phyloP scores from a whole-genome alignment of 2,329 filamentous ascomycete species.

The Emmonsia crescens region DNA sequence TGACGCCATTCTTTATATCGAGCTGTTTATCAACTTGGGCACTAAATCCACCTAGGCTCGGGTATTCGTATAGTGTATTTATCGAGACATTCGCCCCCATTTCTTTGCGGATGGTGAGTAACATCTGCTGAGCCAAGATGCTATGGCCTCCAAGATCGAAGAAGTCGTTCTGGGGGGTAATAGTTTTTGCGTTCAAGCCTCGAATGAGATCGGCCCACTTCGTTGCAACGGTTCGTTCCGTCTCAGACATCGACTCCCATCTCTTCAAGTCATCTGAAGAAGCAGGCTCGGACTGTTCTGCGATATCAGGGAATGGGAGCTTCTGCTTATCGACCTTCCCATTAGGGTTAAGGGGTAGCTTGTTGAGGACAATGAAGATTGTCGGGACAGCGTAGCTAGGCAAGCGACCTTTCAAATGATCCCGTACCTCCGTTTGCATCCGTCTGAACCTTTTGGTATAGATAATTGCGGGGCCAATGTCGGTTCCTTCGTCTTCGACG shows the following conservation, averaged over 20 bases:
- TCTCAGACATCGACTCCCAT: constrained; percentile 35
- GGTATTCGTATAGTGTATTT: constrained; percentile 13
- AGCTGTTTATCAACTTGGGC: constrained; percentile 43
- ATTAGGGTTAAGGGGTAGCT: constrained; percentile 67
- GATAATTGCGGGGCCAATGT: constrained; percentile 29
- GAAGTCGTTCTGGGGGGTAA: constrained; percentile 55
- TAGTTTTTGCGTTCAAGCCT: constrained; percentile 55
- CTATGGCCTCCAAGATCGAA: constrained; percentile 74
- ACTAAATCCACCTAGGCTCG: constrained; percentile 36
- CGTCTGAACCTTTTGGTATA: constrained; percentile 46
- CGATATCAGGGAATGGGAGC: constrained; percentile 69
- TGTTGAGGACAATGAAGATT: constrained; percentile 60
- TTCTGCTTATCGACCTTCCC: constrained; percentile 73
- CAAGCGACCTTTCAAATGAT: constrained; percentile 4
- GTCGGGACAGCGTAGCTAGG: constrained; percentile 59
- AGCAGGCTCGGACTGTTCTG: constrained; percentile 44
- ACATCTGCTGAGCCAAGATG: constrained; percentile 69
- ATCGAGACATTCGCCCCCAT: constrained; percentile 15
- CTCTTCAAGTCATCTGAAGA: constrained; percentile 22
- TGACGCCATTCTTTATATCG: constrained; percentile 34
- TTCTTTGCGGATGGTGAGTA: constrained; percentile 51
- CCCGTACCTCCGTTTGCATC: constrained; percentile 30
- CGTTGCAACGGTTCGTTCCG: constrained; percentile 55
- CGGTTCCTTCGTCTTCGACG: constrained; percentile 41
- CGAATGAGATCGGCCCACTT: constrained; percentile 65